Evolutionary conservation across 2,329 filamentous ascomycete species (phyloP).

Genomic region (Cladosporium sp.): DNA sequence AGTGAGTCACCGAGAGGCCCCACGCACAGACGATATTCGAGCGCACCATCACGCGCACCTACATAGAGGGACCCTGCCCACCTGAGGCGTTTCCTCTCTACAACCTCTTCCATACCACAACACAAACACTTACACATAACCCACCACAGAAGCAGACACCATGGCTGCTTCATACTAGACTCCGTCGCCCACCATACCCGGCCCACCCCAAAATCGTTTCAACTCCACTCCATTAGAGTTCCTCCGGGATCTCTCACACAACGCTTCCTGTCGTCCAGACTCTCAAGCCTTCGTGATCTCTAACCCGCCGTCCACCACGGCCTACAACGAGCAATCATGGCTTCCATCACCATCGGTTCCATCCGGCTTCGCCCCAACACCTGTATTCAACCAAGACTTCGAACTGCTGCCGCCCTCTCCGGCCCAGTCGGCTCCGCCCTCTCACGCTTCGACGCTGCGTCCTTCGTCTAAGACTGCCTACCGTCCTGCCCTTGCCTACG

Average conservation of each 20-base stretch:
- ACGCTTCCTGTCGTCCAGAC: conserved; percentile 32
- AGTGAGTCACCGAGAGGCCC: background rate
- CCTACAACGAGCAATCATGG: conserved; percentile 74
- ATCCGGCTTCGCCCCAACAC: conserved; percentile 52
- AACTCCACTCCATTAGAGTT: conserved; percentile 28
- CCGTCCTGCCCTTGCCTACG: conserved; percentile 58
- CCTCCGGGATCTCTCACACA: conserved; percentile 20
- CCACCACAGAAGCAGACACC: conserved; percentile 20
- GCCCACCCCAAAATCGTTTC: conserved; percentile 22
- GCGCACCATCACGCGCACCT: background rate
- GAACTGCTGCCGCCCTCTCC: conserved; percentile 57
- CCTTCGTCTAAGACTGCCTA: conserved; percentile 57
- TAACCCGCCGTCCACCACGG: conserved; percentile 78
- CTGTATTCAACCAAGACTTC: conserved; percentile 65
- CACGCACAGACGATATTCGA: background rate
- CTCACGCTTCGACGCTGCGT: conserved; percentile 55
- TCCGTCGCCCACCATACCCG: conserved; percentile 34
- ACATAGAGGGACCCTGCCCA: background rate
- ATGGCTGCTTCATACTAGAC: conserved; percentile 37
- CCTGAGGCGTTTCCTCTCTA: background rate
- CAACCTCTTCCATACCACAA: background rate
- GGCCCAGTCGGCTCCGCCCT: conserved; percentile 46
- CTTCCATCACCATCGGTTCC: conserved; percentile 62
- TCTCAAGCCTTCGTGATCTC: conserved; percentile 60
- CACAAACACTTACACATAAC: conserved; percentile 12